Conservation (phyloP, 805 yeast genomes). For the Ogataea henricii region DNA sequence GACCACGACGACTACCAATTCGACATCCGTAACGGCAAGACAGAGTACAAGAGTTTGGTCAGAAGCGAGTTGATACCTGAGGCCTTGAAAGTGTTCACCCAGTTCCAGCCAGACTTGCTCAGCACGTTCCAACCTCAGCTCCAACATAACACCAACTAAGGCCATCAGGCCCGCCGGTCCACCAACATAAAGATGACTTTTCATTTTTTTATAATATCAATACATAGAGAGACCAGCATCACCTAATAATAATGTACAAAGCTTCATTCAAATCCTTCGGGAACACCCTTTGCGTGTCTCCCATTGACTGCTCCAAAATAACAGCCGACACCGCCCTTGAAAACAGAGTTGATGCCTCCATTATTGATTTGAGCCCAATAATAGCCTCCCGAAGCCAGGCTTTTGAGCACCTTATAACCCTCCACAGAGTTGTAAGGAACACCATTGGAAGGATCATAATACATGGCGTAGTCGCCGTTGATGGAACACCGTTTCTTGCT, state of each 20-base stretch:
- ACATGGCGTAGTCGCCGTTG: conserved; percentile 76
- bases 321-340: conserved; percentile 41
- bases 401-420: conserved; percentile 65
- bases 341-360: conserved; percentile 43
- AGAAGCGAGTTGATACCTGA: conserved; percentile 54
- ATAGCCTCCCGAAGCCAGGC: conserved; percentile 56
- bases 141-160: conserved; percentile 49
- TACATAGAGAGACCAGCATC: conserved; percentile 3
- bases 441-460: conserved; percentile 86
- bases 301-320: conserved; percentile 41
- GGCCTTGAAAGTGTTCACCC: conserved; percentile 47
- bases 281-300: conserved; percentile 81
- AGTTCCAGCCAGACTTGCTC: conserved; percentile 66
- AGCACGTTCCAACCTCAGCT: conserved; percentile 62
- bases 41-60: conserved; percentile 41
- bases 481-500: conserved; percentile 68
- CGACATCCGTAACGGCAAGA: conserved; percentile 42
- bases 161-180: not conserved
- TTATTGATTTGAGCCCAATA: conserved; percentile 52
- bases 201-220: too few relatives aligned
- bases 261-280: conserved; percentile 66
- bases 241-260: conserved; percentile 7
- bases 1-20: conserved; percentile 63
- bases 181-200: too few relatives aligned
- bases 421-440: conserved; percentile 84